Conservation (phyloP, 1,139 yeast species). For the Candida tetrigidarum region DNA sequence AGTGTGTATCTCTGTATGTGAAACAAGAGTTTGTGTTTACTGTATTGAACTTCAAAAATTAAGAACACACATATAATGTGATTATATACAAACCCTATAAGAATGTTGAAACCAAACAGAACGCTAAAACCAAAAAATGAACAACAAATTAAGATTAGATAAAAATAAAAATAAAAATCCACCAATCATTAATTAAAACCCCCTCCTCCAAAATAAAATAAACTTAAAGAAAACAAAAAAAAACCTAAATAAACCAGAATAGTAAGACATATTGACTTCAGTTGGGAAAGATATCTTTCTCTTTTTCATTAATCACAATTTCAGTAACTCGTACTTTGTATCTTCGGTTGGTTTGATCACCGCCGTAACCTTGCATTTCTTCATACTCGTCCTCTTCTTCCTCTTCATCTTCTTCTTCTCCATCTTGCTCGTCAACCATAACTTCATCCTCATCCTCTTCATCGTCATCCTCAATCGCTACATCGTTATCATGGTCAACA, state of each 20-base stretch:
- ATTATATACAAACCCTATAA: constrained; percentile 2
- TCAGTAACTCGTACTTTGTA: constrained; percentile 58
- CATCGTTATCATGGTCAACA: constrained; percentile 16
- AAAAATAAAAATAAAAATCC: not conserved
- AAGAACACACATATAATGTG: not conserved
- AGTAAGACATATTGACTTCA: constrained; percentile 5
- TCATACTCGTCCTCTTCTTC: constrained; percentile 27
- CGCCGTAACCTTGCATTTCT: constrained; percentile 28
- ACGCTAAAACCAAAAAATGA: not conserved
- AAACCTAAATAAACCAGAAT: not conserved
- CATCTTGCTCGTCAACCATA: constrained; percentile 20
- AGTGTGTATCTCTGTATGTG: too few relatives aligned
- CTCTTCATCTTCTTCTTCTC: constrained; percentile 19
- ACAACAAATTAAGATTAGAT: not conserved
- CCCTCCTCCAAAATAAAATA: not conserved
- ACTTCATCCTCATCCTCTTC: constrained; percentile 15
- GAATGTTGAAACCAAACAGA: not conserved
- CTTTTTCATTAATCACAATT: constrained; percentile 48
- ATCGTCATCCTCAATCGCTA: constrained; percentile 10
- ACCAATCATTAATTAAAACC: not conserved
- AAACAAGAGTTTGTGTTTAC: too few relatives aligned
- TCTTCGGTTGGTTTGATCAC: constrained; percentile 29
- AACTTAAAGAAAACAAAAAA: constrained; percentile 1
- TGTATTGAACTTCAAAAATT: not conserved
- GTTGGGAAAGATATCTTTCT: constrained; percentile 29